Conservation (phyloP, 1,139 yeast species). For the Lodderomyces oxycetoniae region DNA sequence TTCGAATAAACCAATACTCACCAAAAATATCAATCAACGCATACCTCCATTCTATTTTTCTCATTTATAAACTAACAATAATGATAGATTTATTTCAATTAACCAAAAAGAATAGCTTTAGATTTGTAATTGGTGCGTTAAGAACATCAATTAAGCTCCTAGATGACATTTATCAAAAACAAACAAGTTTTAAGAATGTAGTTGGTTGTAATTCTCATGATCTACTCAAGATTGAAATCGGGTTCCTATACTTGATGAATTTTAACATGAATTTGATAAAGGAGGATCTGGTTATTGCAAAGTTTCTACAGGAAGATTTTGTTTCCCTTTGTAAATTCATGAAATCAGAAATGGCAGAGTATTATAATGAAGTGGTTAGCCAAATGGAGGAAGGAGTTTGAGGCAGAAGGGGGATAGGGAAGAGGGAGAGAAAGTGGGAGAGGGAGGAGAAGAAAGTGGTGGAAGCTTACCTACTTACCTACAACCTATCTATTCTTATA, state of each 20-base stretch:
- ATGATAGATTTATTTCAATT: conserved; percentile 31
- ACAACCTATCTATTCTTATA: too few relatives aligned
- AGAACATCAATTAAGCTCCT: conserved; percentile 42
- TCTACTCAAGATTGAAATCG: conserved; percentile 37
- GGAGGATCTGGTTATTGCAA: conserved; percentile 29
- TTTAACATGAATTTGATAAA: conserved; percentile 36
- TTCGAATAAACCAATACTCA: conserved; percentile 40
- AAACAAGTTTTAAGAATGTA: conserved; percentile 40
- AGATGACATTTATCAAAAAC: conserved; percentile 44
- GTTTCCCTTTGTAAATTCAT: conserved; percentile 22
- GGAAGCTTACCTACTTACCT: too few relatives aligned
- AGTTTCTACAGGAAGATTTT: conserved; percentile 28
- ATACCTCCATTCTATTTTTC: conserved; percentile 38
- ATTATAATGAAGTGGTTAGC: conserved; percentile 6
- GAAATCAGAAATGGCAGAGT: conserved; percentile 10
- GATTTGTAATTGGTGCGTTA: conserved; percentile 39
- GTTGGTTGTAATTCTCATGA: conserved; percentile 42
- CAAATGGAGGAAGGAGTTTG: too few relatives aligned
- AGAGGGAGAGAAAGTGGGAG: not conserved
- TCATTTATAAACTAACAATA: conserved; percentile 35
- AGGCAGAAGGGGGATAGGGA: not conserved
- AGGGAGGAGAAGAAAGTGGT: too few relatives aligned
- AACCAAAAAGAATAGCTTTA: conserved; percentile 32
- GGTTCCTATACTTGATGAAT: conserved; percentile 38
- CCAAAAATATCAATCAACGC: conserved; percentile 38